A percentile compares a stretch with the other conserved stretches of the same genome.
phyloP scores from a whole-genome alignment of 495 filamentous ascomycete genomes.

The Ramalina intermedia region DNA sequence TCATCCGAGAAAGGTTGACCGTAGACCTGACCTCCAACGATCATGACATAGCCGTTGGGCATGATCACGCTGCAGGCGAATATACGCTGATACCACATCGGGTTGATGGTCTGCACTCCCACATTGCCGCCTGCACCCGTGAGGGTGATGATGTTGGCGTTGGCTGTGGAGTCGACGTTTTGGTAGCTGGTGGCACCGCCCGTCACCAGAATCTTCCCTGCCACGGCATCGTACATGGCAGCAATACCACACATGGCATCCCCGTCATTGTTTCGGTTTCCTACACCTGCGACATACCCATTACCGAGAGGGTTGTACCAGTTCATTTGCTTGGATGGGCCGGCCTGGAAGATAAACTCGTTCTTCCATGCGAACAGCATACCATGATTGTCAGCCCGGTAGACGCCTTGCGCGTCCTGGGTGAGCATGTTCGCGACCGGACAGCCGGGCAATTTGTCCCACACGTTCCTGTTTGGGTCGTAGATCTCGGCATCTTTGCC shows the following conservation, averaged over 20 bases:
- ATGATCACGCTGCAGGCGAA: conserved; percentile 33
- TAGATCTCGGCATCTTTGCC: conserved; percentile 45
- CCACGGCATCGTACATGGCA: conserved; percentile 40
- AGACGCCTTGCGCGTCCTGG: conserved; percentile 27
- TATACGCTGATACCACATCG: conserved; percentile 26
- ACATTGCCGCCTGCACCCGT: conserved; percentile 13
- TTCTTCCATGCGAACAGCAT: conserved; percentile 47
- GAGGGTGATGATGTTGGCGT: conserved; percentile 30
- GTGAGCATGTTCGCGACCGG: conserved; percentile 35
- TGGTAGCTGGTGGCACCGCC: conserved; percentile 31
- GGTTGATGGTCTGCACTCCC: conserved; percentile 17
- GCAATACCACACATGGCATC: conserved; percentile 41
- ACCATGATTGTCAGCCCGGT: conserved; percentile 38
- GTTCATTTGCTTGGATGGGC: conserved; percentile 39
- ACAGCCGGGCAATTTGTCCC: conserved; percentile 24
- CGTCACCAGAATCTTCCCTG: conserved; percentile 32
- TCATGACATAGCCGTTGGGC: conserved; percentile 30
- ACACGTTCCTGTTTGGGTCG: conserved; percentile 22
- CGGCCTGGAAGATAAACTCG: conserved; percentile 40
- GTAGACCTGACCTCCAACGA: conserved; percentile 32
- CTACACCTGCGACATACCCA: conserved; percentile 24
- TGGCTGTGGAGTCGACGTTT: conserved; percentile 17
- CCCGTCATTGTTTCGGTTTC: conserved; percentile 23
- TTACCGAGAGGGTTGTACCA: conserved; percentile 34
- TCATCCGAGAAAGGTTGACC: conserved; percentile 30